phyloP scores from a whole-genome alignment of 805 yeast genomes.

The Candida dajiaensis region DNA sequence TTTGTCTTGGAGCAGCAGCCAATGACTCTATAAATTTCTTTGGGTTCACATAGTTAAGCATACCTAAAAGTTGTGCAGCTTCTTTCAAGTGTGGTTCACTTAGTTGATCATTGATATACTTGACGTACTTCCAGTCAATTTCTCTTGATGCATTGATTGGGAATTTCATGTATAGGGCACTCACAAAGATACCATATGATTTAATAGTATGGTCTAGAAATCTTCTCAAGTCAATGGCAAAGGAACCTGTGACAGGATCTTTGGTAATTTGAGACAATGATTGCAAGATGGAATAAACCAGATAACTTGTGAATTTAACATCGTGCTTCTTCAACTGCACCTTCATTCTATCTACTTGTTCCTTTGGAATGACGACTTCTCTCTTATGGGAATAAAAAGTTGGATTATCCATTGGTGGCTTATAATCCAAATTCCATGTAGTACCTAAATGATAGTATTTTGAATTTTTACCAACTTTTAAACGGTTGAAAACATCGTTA shows the following conservation, averaged over 20 bases:
- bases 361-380: neutral
- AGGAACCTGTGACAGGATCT: neutral
- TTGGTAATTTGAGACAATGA: neutral
- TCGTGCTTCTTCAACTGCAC: neutral
- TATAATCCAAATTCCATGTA: neutral
- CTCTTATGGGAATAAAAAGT: neutral
- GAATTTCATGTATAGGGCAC: neutral
- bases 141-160: neutral
- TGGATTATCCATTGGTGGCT: neutral
- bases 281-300: constrained; percentile 1
- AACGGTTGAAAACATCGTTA: neutral
- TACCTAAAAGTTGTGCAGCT: constrained; percentile 5
- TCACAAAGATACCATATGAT: constrained; percentile 4
- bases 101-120: neutral
- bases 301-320: constrained; percentile 3
- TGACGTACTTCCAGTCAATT: constrained; percentile 6
- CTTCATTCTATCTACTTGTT: neutral
- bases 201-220: constrained; percentile 1
- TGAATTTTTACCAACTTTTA: neutral
- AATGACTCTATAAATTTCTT: neutral
- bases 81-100: neutral
- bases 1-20: neutral
- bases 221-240: constrained; percentile 8
- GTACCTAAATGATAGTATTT: neutral
- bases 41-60: constrained; percentile 4